Conservation (phyloP, 441 rosid genomes). For the Erysimum pusillum region DNA sequence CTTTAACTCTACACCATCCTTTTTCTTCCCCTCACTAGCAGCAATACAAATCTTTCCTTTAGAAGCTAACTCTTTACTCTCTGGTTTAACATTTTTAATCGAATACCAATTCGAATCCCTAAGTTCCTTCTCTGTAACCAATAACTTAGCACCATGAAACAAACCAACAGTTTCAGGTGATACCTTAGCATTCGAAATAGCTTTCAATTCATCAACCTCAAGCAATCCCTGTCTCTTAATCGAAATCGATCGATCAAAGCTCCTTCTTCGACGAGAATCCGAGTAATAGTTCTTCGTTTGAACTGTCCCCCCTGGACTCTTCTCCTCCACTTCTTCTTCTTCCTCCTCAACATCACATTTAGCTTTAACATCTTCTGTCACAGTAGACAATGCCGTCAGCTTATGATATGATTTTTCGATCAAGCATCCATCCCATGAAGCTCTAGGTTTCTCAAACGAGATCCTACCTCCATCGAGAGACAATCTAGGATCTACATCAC, state of each 20-base stretch:
- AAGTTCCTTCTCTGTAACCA: constrained; percentile 71
- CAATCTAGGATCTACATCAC: constrained; percentile 60
- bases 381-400: constrained; percentile 53
- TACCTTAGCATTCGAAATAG: constrained; percentile 57
- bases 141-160: constrained; percentile 80
- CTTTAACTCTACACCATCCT: constrained; percentile 49
- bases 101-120: constrained; percentile 82
- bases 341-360: constrained; percentile 26
- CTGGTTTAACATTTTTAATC: constrained; percentile 46
- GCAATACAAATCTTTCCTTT: constrained; percentile 48
- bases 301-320: constrained; percentile 64
- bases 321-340: constrained; percentile 34
- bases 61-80: constrained; percentile 48
- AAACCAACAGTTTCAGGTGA: constrained; percentile 67
- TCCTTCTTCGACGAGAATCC: constrained; percentile 55
- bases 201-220: constrained; percentile 54
- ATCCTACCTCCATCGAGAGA: constrained; percentile 55
- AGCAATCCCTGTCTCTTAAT: constrained; percentile 45
- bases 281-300: constrained; percentile 64
- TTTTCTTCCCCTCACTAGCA: constrained; percentile 40
- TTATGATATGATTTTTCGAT: constrained; percentile 54
- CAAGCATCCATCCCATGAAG: constrained; percentile 74
- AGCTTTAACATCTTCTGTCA: constrained; percentile 50
- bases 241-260: constrained; percentile 56
- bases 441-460: constrained; percentile 73